Percentiles rank a stretch among this genome's conserved stretches.
Evolutionary conservation across 495 filamentous ascomycete species (phyloP).

Genomic region (Jackrogersella minutella): DNA sequence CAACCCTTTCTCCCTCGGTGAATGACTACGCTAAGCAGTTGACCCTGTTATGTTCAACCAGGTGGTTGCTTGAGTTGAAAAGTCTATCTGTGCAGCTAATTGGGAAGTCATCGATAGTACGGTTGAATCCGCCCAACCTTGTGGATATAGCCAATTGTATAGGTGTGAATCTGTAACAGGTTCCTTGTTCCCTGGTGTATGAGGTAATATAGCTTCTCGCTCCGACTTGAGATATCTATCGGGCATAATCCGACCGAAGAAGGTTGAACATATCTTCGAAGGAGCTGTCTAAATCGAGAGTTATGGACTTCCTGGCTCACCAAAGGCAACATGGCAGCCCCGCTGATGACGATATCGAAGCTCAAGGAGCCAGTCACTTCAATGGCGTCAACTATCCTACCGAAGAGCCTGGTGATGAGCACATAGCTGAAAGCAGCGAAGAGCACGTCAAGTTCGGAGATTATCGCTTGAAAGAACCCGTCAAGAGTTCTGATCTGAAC

Average conservation of each 20-base stretch:
- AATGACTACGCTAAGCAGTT: not conserved
- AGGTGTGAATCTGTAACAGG: slow-evolving; percentile 6
- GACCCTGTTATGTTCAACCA: not conserved
- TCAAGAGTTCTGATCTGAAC: slow-evolving; percentile 43
- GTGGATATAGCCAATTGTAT: slow-evolving; percentile 13
- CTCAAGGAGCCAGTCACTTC: slow-evolving; percentile 31
- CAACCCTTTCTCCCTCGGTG: not conserved
- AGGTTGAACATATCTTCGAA: not conserved
- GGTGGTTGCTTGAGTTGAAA: slow-evolving; percentile 20
- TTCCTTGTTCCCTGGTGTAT: slow-evolving; percentile 5
- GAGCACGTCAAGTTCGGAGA: slow-evolving; percentile 43
- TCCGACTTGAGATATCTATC: slow-evolving; percentile 18
- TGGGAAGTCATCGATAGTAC: slow-evolving; percentile 1
- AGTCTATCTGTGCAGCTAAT: slow-evolving; percentile 23
- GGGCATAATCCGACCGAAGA: not conserved
- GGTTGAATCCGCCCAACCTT: slow-evolving; percentile 29
- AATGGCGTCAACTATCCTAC: slow-evolving; percentile 25
- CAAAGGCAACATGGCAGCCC: slow-evolving; percentile 18
- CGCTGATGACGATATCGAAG: slow-evolving; percentile 31
- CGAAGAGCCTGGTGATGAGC: not conserved
- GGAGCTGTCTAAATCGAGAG: slow-evolving; percentile 1
- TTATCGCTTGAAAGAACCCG: slow-evolving; percentile 18
- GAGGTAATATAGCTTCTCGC: not conserved
- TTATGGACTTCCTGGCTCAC: slow-evolving; percentile 29
- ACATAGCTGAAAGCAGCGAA: not conserved